These are phyloP conservation scores for Elsinoe perseae DNA, from an alignment of 2,329 filamentous ascomycete species.

Conservation along the genomic window DNA sequence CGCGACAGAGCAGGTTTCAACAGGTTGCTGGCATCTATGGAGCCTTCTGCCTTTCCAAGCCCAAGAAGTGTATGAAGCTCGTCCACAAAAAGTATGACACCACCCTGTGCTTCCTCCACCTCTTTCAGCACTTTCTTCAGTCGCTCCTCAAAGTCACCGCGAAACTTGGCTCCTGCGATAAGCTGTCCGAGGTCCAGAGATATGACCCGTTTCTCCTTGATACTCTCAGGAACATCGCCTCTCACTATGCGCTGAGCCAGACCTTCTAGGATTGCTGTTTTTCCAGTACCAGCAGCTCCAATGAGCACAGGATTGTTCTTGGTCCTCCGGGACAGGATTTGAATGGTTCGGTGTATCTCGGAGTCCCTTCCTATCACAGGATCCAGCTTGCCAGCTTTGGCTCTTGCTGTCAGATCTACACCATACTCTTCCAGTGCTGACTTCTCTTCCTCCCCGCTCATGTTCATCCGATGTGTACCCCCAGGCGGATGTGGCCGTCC, in stretches of 20 bases:
- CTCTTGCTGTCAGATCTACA: conserved; percentile 77
- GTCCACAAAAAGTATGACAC: conserved; percentile 90
- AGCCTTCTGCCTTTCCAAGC: conserved; percentile 89
- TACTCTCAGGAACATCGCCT: conserved; percentile 89
- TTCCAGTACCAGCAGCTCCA: conserved; percentile 81
- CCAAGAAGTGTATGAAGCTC: conserved; percentile 88
- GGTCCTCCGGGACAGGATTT: conserved; percentile 82
- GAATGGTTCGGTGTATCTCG: conserved; percentile 90
- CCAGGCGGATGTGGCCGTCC: conserved; percentile 74
- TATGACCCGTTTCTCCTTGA: conserved; percentile 89
- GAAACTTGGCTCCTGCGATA: conserved; percentile 90
- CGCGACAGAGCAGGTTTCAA: conserved; percentile 88
- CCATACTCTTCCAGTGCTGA: conserved; percentile 85
- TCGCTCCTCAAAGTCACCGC: conserved; percentile 92
- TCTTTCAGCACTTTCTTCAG: conserved; percentile 86
- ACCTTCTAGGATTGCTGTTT: conserved; percentile 88
- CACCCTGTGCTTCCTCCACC: conserved; percentile 78
- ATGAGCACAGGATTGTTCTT: conserved; percentile 98
- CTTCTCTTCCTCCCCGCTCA: conserved; percentile 70
- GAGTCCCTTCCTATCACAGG: conserved; percentile 88
- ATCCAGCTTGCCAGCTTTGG: conserved; percentile 83
- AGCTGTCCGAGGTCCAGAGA: conserved; percentile 81
- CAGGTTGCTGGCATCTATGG: conserved; percentile 91
- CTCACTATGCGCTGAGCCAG: conserved; percentile 81
- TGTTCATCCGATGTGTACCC: conserved; percentile 87